A percentile compares a stretch with the other conserved stretches of the same genome.
Conservation (phyloP, 768 basidiomycete genomes). For the Leccinum barrowsii region DNA sequence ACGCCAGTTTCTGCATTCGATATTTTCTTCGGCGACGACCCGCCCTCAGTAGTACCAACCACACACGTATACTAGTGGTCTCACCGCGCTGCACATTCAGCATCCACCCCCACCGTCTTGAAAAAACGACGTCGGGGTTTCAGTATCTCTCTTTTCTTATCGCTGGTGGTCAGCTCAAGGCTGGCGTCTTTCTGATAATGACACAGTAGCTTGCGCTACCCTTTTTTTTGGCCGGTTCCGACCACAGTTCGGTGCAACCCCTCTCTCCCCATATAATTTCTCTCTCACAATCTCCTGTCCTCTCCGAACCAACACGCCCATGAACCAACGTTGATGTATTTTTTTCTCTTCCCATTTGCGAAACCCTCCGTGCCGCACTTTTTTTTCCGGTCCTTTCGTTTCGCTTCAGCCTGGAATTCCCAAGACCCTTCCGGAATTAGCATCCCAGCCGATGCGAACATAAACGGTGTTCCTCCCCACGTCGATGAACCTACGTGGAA, state of each 20-base stretch:
- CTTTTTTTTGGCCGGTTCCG: slow-evolving; percentile 11
- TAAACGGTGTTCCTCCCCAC: slow-evolving; percentile 43
- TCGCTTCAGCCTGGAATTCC: slow-evolving; percentile 71
- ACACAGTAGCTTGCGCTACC: slow-evolving; percentile 8
- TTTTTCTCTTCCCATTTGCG: slow-evolving; percentile 34
- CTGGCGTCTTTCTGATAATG: slow-evolving; percentile 24
- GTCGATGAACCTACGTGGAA: slow-evolving; percentile 61
- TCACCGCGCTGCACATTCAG: slow-evolving; percentile 25
- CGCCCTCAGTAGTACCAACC: slow-evolving; percentile 31
- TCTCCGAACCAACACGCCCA: slow-evolving; percentile 28
- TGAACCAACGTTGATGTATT: slow-evolving; percentile 43
- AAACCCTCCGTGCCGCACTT: slow-evolving; percentile 5
- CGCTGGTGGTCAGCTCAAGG: slow-evolving; percentile 34
- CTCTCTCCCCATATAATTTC: slow-evolving; percentile 25
- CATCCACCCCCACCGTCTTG: slow-evolving; percentile 22
- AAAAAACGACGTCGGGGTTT: slow-evolving; percentile 24
- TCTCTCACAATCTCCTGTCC: slow-evolving; percentile 7
- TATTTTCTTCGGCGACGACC: slow-evolving; percentile 37
- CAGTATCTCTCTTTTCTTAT: slow-evolving; percentile 14
- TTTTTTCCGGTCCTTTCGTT: slow-evolving; percentile 11
- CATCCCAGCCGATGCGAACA: slow-evolving; percentile 55
- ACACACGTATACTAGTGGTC: slow-evolving; percentile 26
- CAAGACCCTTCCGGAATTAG: slow-evolving; percentile 76
- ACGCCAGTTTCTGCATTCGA: slow-evolving; percentile 47
- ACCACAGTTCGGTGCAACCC: slow-evolving; percentile 13